Percentiles rank a stretch among this genome's conserved stretches.
Conservation (phyloP, 257 asterid genomes). For the Verbena officinalis region DNA sequence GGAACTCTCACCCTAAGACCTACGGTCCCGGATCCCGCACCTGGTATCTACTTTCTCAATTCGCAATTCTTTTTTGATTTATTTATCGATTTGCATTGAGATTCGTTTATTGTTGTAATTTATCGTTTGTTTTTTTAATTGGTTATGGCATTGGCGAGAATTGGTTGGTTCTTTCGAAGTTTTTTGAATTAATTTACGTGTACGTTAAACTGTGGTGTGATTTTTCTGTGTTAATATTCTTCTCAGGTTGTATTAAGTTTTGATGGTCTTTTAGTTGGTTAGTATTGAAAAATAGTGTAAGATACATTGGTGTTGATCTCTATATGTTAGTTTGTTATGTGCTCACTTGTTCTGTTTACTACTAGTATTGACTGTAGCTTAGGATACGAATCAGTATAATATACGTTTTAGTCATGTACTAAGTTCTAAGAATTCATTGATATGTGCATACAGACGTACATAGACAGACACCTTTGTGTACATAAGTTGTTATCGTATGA, state of each 20-base stretch:
- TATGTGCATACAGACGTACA: background rate
- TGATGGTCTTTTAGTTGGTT: background rate
- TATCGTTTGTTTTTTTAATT: background rate
- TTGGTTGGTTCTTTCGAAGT: background rate
- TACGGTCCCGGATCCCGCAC: slow-evolving; percentile 67
- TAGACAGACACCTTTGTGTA: too few species aligned
- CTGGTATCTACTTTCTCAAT: slow-evolving; percentile 30
- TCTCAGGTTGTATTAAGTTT: background rate
- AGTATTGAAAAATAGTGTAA: background rate
- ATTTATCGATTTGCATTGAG: background rate
- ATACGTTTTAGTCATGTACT: background rate
- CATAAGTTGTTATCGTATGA: too few species aligned
- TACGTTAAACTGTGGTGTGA: background rate
- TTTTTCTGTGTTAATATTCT: background rate
- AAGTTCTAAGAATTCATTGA: background rate
- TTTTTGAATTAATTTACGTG: background rate
- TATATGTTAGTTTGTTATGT: background rate
- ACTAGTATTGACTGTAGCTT: background rate
- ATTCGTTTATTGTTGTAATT: background rate
- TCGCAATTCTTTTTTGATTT: background rate
- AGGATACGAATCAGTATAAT: background rate
- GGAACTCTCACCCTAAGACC: slow-evolving; percentile 62
- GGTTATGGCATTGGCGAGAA: background rate
- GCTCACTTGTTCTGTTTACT: background rate
- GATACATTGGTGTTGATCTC: background rate